These are phyloP conservation scores for Colletotrichum magnum DNA, from an alignment of 2,329 filamentous ascomycete species.

Conservation along the genomic window DNA sequence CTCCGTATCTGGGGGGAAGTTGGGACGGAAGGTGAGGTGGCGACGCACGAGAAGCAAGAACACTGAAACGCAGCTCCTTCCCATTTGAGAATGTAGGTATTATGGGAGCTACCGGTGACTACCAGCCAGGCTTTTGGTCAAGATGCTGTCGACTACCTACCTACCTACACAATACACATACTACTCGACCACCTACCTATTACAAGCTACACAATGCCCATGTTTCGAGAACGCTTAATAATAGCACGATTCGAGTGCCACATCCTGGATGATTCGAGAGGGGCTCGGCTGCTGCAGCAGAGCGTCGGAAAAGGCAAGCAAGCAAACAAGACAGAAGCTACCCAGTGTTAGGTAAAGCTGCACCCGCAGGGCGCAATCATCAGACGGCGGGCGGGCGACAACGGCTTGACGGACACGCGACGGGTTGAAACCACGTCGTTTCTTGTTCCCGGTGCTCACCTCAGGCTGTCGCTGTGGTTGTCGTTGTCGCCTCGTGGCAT, in stretches of 20 bases:
- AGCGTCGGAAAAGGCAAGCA: no score
- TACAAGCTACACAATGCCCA: not conserved
- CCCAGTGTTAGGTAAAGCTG: no score
- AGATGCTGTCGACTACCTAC: no score
- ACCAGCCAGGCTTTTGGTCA: no score
- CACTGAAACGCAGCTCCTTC: no score
- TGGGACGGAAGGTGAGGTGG: not conserved
- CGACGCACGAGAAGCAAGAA: not conserved
- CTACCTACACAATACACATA: no score
- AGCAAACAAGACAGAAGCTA: no score
- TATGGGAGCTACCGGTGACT: no score
- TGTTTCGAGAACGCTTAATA: not conserved
- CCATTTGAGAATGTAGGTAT: no score
- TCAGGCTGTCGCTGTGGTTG: slow-evolving; percentile 18
- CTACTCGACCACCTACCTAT: no score
- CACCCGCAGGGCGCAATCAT: not conserved
- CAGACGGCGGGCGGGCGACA: not conserved
- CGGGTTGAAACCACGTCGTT: slow-evolving; percentile 19
- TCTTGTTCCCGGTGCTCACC: slow-evolving; percentile 11
- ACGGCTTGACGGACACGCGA: slow-evolving; percentile 23
- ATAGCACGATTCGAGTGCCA: slow-evolving; percentile 5
- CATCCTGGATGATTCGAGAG: not conserved
- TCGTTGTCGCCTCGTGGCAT: not conserved
- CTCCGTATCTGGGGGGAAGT: not conserved
- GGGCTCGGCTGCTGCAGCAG: no score